These are phyloP conservation scores for Acacia acuminata DNA, from an alignment of 306 rosid genomes.

Conservation along the genomic window DNA sequence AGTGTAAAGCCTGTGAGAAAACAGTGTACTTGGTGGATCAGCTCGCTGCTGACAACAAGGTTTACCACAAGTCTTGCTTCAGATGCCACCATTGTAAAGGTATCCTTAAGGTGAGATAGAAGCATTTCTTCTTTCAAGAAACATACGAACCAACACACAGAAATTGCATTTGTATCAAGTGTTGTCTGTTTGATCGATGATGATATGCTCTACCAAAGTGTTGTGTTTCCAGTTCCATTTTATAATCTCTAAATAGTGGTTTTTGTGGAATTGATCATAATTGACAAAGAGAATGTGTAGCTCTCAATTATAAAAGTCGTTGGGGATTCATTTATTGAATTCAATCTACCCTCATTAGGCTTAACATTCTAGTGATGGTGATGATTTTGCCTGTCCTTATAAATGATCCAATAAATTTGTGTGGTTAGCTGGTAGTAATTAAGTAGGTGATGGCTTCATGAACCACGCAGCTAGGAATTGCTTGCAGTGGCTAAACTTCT, in stretches of 20 bases:
- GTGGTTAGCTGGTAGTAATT: not conserved
- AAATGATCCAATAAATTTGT: not conserved
- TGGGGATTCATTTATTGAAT: not conserved
- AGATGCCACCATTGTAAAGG: constrained; percentile 98
- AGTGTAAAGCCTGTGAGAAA: constrained; percentile 87
- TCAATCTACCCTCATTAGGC: not conserved
- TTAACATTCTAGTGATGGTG: not conserved
- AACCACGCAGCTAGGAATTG: not conserved
- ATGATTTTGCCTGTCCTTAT: not conserved
- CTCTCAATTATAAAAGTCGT: not conserved
- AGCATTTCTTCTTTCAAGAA: not conserved
- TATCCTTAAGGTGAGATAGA: constrained; percentile 72
- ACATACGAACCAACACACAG: not conserved
- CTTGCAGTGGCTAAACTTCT: not conserved
- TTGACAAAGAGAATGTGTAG: not conserved
- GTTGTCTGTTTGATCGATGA: not conserved
- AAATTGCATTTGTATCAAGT: not conserved
- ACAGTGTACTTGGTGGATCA: constrained; percentile 92
- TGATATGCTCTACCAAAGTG: not conserved
- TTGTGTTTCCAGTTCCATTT: constrained; percentile 12
- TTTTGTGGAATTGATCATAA: not conserved
- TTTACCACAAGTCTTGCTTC: constrained; percentile 90
- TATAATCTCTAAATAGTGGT: not conserved
- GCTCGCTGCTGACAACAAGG: constrained; percentile 85
- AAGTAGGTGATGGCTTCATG: not conserved